Conservation (phyloP, 805 yeast genomes). For the Candida incommunis region DNA sequence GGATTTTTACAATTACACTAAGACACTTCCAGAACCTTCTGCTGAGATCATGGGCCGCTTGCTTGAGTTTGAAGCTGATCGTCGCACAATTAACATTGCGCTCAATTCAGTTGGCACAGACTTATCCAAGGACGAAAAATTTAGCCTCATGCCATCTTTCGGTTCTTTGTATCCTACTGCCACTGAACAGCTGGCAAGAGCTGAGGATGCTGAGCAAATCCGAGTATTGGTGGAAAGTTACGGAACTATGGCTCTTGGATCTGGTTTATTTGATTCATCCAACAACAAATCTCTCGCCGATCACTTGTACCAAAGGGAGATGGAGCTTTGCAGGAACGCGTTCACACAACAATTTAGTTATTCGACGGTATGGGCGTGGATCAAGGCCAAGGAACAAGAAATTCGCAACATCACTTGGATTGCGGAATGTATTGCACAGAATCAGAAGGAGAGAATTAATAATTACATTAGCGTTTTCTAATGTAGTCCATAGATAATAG, state of each 20-base stretch:
- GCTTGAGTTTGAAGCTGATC: slow-evolving; percentile 85
- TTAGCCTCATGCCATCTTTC: slow-evolving; percentile 59
- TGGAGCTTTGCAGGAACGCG: slow-evolving; percentile 83
- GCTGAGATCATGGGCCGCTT: slow-evolving; percentile 65
- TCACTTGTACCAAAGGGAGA: slow-evolving; percentile 83
- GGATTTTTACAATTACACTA: slow-evolving; percentile 61
- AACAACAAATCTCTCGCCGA: slow-evolving; percentile 66
- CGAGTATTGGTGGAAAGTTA: slow-evolving; percentile 25
- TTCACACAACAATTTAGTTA: slow-evolving; percentile 93
- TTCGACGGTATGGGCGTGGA: slow-evolving; percentile 91
- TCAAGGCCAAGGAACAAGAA: slow-evolving; percentile 92
- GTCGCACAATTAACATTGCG: slow-evolving; percentile 83
- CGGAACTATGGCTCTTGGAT: slow-evolving; percentile 15
- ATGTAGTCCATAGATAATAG: background rate
- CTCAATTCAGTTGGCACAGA: slow-evolving; percentile 81
- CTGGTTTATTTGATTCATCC: slow-evolving; percentile 32
- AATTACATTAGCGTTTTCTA: slow-evolving; percentile 81
- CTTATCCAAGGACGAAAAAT: slow-evolving; percentile 57
- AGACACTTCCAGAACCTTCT: slow-evolving; percentile 59
- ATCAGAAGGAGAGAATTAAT: slow-evolving; percentile 86
- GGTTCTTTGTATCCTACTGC: slow-evolving; percentile 70
- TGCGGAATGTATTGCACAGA: slow-evolving; percentile 98
- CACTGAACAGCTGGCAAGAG: slow-evolving; percentile 50
- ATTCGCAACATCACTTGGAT: slow-evolving; percentile 98
- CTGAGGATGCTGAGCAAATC: slow-evolving; percentile 79